Base-by-base conservation (phyloP, 2,329 filamentous ascomycete species). In the Stachybotrys chlorohalonatus region DNA sequence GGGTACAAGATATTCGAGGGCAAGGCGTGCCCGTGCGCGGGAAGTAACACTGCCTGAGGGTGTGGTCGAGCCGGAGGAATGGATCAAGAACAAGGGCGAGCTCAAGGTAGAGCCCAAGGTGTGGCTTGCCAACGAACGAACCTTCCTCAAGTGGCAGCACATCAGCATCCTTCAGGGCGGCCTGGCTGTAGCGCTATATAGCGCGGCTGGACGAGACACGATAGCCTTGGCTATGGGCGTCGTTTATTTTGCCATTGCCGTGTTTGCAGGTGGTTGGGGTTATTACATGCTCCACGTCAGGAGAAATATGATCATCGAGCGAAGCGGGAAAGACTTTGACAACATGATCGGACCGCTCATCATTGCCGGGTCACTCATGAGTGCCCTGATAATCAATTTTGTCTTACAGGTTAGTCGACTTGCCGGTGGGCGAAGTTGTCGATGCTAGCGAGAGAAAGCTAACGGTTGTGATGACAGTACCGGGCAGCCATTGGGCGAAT, bases 141-240 rank as follows among this genome's bases (percentile, higher is more conserved):
- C 94, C 0, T 99, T 96, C 68, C 86, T 99, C 71, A 97, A 96
- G 72, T 99, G 94, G 94, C 90, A 97, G 75, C 92, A 97, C 70
- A 91, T 99, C 64, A 87, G 85, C 58, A 84, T 99, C 51, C 79
- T 99, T 13, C 84, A 99, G 30, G 92, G 91, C 45, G 85, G 86
- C 24, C 74, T 99, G 32, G 89, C 90, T 0, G 75, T 99, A 11
- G 89, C 87, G 24, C 75, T 99, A 31, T 96, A 93, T 74, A 93
- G 95, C 62, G 90, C 93, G 0, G 92, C 92, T 0, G 89, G 89
- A 7, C 76, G 85, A 61, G 90, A 95, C 69, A 76, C 77, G n/a
- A 70, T 96, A 36, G 91, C 90, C 0, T 81, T 89, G 62, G 75
- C 77, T 45, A 83, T 97, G 65, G 92, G 91, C n/a, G 76, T 94